Evolutionary conservation across 352 stramenopile genomes (phyloP), one percentile per base, ranked within the genome.

Genomic region (Phytophthora citrophthora): DNA sequence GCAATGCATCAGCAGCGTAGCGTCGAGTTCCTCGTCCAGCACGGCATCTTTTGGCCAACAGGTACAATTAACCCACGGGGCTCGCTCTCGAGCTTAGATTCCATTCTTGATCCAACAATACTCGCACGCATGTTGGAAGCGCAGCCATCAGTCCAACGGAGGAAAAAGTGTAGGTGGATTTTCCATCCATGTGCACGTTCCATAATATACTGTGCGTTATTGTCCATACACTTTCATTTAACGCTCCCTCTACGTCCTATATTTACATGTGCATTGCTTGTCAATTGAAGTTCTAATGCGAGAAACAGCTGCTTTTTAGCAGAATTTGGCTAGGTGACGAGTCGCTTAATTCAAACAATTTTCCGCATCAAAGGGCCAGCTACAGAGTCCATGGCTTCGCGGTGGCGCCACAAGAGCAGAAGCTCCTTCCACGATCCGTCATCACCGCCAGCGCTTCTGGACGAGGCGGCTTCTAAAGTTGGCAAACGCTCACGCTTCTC

Each of bases 361-460:
- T 66, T 61, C 58, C 45, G 41, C 50, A 47, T 16, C 41, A 34
- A 34, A 12, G 27, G 27, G 6, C 27, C 3, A 32, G 29, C 29
- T 32, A 34, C 29, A 34, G 29, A 34, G 7, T 15, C 26, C 15
- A 72, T 72, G 62, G 56, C 68, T 67, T 70, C 68, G 45, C 20
- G 27, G 16, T 70, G 47, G 63, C 54, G 48, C 18, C 36, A 55
- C 29, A 60, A 44, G 24, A 50, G 15, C 39, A 31, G 50, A 40
- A 27, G 11, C 26, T 16, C 29, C 16, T 24, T 31, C 2, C 41
- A 49, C 2, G n/a, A 59, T 24, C 52, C 15, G 34, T 69, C 54
- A 29, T 70, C 64, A 13, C 65, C 70, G 4, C 70, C 65, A 20
- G 40, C 69, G 18, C 49, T 74, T 10, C 48, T 74, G 15, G 54